Conservation (phyloP, 345 rosid species). For the Dovyalis caffra region DNA sequence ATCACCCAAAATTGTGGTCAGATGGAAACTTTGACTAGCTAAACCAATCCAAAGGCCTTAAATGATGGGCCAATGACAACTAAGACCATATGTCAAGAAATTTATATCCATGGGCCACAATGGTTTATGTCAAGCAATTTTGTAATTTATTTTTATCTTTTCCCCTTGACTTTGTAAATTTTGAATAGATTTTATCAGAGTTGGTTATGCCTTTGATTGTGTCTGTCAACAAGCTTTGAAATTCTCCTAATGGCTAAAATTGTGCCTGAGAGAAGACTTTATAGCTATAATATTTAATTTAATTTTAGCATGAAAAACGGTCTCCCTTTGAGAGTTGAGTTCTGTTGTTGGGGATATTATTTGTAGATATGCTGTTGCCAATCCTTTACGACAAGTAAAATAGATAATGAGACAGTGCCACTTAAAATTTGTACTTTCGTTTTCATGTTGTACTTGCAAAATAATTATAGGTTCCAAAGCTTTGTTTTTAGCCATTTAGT, state of each 20-base stretch:
- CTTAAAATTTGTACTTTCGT: not conserved
- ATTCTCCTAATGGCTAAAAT: not conserved
- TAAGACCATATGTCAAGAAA: too few species aligned
- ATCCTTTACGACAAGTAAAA: not conserved
- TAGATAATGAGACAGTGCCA: not conserved
- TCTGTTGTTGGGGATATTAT: not conserved
- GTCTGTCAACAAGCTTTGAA: not conserved
- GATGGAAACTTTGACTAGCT: not conserved
- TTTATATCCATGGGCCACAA: too few species aligned
- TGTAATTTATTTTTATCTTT: not conserved
- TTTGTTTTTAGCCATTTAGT: not conserved
- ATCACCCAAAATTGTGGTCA: not conserved
- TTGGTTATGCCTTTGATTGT: not conserved
- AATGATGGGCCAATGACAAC: too few species aligned
- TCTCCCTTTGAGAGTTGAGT: not conserved
- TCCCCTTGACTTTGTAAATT: not conserved
- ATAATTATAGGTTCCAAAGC: not conserved
- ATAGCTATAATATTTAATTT: too few species aligned
- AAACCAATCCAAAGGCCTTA: too few species aligned
- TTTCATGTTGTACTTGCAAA: not conserved
- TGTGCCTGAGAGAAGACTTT: too few species aligned
- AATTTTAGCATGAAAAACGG: too few species aligned
- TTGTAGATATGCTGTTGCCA: not conserved
- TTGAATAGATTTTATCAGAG: not conserved
- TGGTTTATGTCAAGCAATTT: too few species aligned